Evolutionary conservation across 1,284 basidiomycete genomes (phyloP).

Genomic region (Malassezia sympodialis): DNA sequence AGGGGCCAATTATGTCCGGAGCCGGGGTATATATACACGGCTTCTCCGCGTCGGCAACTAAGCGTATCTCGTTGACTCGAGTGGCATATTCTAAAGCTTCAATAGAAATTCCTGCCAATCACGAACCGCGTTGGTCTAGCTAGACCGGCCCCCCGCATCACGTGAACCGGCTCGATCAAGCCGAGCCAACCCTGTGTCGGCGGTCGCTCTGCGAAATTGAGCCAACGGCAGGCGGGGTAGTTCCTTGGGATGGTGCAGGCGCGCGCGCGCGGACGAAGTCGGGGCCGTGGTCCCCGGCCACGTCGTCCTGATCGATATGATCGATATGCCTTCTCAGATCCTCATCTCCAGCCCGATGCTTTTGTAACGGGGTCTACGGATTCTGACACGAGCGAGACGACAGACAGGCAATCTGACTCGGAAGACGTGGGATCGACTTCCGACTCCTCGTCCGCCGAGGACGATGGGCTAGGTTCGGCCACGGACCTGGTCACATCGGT

Average conservation of each 20-base stretch:
- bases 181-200: not conserved
- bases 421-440: conserved; percentile 15
- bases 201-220: not conserved
- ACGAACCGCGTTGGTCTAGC: not conserved
- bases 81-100: not conserved
- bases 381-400: not conserved
- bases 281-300: not conserved
- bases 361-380: not conserved
- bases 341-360: not conserved
- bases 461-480: conserved; percentile 5
- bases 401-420: not conserved
- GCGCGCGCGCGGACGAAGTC: conserved; percentile 7
- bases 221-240: not conserved
- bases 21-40: not conserved
- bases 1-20: not conserved
- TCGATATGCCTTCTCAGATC: not conserved
- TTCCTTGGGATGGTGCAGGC: not conserved
- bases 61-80: not conserved
- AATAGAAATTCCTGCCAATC: not conserved
- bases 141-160: not conserved
- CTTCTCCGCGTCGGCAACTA: not conserved
- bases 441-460: conserved; percentile 1
- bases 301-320: not conserved
- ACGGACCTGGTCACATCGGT: conserved; percentile 14
- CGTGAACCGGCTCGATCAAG: conserved; percentile 1